Percentiles rank a stretch among this genome's conserved stretches.
Evolutionary conservation across 1,284 basidiomycete genomes (phyloP).

Genomic region (Ganoderma boninense): DNA sequence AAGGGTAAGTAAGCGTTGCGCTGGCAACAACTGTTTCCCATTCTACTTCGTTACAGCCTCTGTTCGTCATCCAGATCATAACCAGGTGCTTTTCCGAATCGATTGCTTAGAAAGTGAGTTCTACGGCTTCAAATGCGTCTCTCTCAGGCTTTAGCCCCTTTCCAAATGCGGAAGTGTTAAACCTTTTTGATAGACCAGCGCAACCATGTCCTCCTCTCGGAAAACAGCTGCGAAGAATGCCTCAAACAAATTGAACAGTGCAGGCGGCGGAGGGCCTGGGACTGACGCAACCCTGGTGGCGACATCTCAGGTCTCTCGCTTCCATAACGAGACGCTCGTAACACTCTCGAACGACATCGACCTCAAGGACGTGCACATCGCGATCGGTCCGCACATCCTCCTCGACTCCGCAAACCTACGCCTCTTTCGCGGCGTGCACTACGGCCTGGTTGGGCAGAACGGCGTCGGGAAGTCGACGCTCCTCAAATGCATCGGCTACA

Average conservation of each 20-base stretch:
- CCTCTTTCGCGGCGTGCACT: conserved; percentile 59
- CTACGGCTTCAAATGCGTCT: neutral
- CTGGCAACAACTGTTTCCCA: neutral
- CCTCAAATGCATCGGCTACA: conserved; percentile 86
- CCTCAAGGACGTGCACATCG: conserved; percentile 54
- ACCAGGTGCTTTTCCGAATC: neutral
- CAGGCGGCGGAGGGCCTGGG: neutral
- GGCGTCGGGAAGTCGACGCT: conserved; percentile 98
- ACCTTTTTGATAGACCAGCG: neutral
- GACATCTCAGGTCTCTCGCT: conserved; percentile 50
- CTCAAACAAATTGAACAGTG: conserved; percentile 2
- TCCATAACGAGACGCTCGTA: conserved; percentile 54
- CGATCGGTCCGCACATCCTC: conserved; percentile 58
- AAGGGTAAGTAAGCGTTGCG: neutral
- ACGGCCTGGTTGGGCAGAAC: conserved; percentile 91
- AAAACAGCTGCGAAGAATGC: neutral
- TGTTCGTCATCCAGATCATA: neutral
- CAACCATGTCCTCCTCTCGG: conserved; percentile 13
- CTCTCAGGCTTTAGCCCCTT: too few relatives aligned
- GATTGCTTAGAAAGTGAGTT: neutral
- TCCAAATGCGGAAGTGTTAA: neutral
- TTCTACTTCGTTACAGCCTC: neutral
- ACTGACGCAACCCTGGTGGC: conserved; percentile 31
- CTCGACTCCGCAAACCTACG: conserved; percentile 60
- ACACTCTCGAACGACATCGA: conserved; percentile 54